Evolutionary conservation across 2,329 filamentous ascomycete genomes (phyloP).

Genomic region (Tympanopsis confertula): DNA sequence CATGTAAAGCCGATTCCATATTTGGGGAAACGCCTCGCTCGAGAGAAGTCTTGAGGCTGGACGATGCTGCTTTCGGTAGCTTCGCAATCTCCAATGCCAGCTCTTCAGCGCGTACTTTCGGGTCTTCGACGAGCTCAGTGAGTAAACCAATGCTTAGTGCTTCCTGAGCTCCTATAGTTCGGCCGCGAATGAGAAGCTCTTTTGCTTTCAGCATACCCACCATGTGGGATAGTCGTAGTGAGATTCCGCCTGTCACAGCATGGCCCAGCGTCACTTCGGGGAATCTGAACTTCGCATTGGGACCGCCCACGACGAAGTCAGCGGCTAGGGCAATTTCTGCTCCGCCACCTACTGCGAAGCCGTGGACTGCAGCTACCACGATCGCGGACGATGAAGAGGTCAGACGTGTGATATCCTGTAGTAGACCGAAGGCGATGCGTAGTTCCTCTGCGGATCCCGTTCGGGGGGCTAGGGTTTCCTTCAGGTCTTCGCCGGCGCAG

Average conservation of each 20-base stretch:
- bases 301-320: slow-evolving; percentile 2
- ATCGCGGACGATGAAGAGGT: slow-evolving; percentile 1
- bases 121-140: slow-evolving; percentile 1
- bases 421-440: background rate
- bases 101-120: background rate
- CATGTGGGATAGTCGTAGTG: background rate
- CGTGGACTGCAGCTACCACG: slow-evolving; percentile 1
- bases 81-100: background rate
- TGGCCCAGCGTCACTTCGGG: background rate
- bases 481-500: slow-evolving; percentile 2
- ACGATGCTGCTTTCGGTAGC: background rate
- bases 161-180: background rate
- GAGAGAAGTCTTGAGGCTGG: background rate
- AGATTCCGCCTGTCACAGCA: slow-evolving; percentile 1
- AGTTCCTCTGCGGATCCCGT: slow-evolving; percentile 1
- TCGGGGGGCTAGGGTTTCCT: slow-evolving; percentile 1
- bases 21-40: background rate
- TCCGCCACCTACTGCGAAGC: background rate
- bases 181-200: slow-evolving; percentile 1
- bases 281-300: slow-evolving; percentile 1
- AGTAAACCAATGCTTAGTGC: slow-evolving; percentile 1
- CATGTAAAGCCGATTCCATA: no score
- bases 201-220: slow-evolving; percentile 1
- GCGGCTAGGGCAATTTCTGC: slow-evolving; percentile 1
- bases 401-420: slow-evolving; percentile 2